These are phyloP conservation scores for Gossypium anomalum DNA, from an alignment of 345 rosid species.

Conservation along the genomic window DNA sequence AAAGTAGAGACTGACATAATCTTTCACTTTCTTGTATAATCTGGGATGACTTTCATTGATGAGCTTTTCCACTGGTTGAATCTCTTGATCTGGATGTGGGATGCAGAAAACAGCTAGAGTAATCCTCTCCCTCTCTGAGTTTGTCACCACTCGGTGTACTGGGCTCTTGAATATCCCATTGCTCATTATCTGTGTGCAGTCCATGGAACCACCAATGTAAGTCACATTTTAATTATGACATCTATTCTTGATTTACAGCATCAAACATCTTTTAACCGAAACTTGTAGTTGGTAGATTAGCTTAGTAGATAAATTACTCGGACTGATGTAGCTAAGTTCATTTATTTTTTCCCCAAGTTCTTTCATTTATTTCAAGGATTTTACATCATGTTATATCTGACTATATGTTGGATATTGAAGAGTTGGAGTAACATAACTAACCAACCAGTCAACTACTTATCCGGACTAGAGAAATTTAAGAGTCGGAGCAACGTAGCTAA, in stretches of 20 bases:
- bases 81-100: conserved; percentile 35
- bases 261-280: background rate
- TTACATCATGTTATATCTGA: background rate
- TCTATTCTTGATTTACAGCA: background rate
- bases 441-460: no score
- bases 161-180: conserved; percentile 60
- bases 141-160: conserved; percentile 45
- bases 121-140: conserved; percentile 40
- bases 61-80: conserved; percentile 29
- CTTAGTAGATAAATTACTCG: background rate
- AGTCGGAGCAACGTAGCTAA: no score
- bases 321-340: background rate
- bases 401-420: background rate
- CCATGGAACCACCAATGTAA: conserved; percentile 11
- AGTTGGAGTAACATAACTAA: background rate
- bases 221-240: background rate
- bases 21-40: conserved; percentile 43
- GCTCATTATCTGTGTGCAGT: conserved; percentile 40
- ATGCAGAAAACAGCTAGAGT: conserved; percentile 47
- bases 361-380: background rate
- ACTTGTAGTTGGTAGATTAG: background rate
- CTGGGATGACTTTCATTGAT: conserved; percentile 41
- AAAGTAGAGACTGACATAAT: conserved; percentile 37
- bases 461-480: no score
- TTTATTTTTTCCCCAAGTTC: background rate